Base-by-base conservation (phyloP, 441 rosid genomes). In the Arabidopsis hybrid region DNA sequence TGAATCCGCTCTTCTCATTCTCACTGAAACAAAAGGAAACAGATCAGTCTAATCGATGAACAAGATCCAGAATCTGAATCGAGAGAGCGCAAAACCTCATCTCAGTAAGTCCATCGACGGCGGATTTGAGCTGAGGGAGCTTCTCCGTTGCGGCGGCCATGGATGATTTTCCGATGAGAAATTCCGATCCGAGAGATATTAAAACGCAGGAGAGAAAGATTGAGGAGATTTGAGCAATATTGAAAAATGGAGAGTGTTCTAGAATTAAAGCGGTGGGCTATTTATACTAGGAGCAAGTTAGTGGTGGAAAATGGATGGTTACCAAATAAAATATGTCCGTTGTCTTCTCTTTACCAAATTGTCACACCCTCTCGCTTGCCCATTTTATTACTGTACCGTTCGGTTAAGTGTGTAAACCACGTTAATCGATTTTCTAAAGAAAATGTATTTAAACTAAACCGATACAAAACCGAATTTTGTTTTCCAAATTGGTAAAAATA, bases 1-100 rank as follows among this genome's bases (percentile, higher is more conserved):
- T 84, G 88, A 88, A 91, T 80, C 96, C 97, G 35, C 64, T 82
- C 77, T 82, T 93, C 89, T 93, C 98, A 38, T 71, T 90, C 61
- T 86, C 96, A 75, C 97, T 93, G 81, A 73, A 61, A 65, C 75
- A 53, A 60, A 21, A 10, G 51, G 39, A 52, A 61, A 31, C 53
- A 40, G 26, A 71, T 69, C 56, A 59, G 21, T 4, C 9, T 6
- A 75, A 8, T 14, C 4, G 14, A 45, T 60, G 62, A 38, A 10
- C 7, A 47, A 29, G 60, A 68, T 55, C 16, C 57, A 50, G n/a
- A 3, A 63, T 12, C 78, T 13, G 36, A 60, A 55, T 32, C 46
- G 36, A 70, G 0, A 47, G 43, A 5, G 6, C 51, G 4, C 2
- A 26, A 31, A 14, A 89, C 98, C 97, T 93, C 87, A 91, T 89